A percentile compares a stretch with the other conserved stretches of the same genome.
These are phyloP conservation scores for Dendrobium chrysotoxum DNA, from an alignment of 106 monocot species.

Conservation along the genomic window DNA sequence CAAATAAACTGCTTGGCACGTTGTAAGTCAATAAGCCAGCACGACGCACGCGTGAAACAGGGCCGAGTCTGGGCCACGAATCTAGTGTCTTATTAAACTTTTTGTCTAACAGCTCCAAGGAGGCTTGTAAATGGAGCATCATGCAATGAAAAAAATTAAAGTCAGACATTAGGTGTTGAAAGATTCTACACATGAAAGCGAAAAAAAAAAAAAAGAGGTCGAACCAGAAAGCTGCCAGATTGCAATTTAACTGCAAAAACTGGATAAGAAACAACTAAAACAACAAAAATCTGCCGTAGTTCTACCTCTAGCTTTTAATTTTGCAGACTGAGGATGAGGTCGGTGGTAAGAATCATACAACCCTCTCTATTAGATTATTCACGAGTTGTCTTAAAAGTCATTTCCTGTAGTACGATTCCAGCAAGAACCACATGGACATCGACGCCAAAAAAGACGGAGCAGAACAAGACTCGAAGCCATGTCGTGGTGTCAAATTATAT, in stretches of 20 bases:
- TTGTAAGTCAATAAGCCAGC: background rate
- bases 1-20: constrained; percentile 1
- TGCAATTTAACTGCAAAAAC: background rate
- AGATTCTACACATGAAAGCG: background rate
- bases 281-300: background rate
- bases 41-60: background rate
- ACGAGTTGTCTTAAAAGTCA: background rate
- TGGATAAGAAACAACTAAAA: background rate
- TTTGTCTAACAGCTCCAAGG: background rate
- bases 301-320: background rate
- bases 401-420: constrained; percentile 6
- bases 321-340: background rate
- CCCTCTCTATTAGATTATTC: too few relatives aligned
- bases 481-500: background rate
- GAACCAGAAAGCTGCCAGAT: background rate
- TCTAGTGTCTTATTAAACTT: background rate
- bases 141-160: background rate
- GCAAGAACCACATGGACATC: constrained; percentile 4
- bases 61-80: background rate
- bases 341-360: background rate
- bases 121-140: background rate
- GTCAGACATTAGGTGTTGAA: background rate
- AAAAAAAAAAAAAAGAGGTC: background rate
- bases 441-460: constrained; percentile 1
- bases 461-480: constrained; percentile 1